Conservation (phyloP, 192 early-diverging fungal species). For the Funneliformis geosporum region DNA sequence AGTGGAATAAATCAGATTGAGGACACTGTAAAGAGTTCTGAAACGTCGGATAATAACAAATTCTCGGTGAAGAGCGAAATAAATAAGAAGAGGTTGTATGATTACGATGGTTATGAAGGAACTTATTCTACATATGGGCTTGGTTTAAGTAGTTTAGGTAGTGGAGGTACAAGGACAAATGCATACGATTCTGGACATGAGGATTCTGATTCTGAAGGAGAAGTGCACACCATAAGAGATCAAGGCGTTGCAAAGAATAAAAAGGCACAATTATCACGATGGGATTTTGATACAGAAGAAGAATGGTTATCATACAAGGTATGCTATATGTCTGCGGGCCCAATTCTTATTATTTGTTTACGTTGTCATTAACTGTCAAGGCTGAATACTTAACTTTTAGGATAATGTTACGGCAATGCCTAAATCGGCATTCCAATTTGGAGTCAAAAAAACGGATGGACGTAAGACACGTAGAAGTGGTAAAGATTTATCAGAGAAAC, state of each 20-base stretch:
- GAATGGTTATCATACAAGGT: constrained; percentile 72
- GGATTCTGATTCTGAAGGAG: constrained; percentile 44
- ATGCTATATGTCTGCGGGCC: background rate
- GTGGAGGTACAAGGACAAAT: constrained; percentile 35
- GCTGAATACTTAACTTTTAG: background rate
- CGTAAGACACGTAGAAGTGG: constrained; percentile 55
- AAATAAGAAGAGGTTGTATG: constrained; percentile 26
- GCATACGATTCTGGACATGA: constrained; percentile 55
- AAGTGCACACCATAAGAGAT: constrained; percentile 44
- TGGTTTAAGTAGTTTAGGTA: constrained; percentile 42
- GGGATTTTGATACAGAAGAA: constrained; percentile 80
- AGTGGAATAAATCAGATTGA: constrained; percentile 23
- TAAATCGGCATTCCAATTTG: constrained; percentile 76
- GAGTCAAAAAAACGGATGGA: constrained; percentile 69
- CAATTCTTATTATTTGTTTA: background rate
- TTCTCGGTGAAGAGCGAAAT: constrained; percentile 11
- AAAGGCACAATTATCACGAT: constrained; percentile 65
- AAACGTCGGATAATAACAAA: background rate
- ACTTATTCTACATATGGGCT: constrained; percentile 59
- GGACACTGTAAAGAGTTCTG: background rate
- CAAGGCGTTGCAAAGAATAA: constrained; percentile 73
- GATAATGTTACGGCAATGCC: constrained; percentile 70
- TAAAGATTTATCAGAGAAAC: constrained; percentile 46
- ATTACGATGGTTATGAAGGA: constrained; percentile 22
- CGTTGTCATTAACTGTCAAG: background rate